phyloP scores from a whole-genome alignment of 2,329 filamentous ascomycete genomes.

The Tolypocladium endophyticum region DNA sequence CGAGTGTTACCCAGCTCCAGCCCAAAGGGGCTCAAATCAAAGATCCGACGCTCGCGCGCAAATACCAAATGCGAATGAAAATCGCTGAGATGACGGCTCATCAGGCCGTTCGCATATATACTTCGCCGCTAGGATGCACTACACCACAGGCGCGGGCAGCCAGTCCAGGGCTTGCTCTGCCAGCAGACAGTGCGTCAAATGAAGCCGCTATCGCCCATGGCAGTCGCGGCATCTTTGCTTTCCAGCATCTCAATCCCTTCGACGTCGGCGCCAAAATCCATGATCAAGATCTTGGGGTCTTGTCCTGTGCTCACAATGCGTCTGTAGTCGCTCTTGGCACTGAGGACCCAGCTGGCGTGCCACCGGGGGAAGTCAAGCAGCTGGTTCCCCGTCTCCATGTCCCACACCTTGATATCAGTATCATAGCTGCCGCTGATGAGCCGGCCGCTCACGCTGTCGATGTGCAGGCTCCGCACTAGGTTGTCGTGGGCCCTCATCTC shows the following conservation, averaged over 20 bases:
- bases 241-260: slow-evolving; percentile 49
- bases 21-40: background rate
- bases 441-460: slow-evolving; percentile 77
- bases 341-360: slow-evolving; percentile 94
- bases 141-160: background rate
- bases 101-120: background rate
- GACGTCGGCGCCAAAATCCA: slow-evolving; percentile 72
- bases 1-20: background rate
- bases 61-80: background rate
- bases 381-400: slow-evolving; percentile 68
- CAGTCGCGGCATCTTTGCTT: slow-evolving; percentile 18
- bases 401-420: slow-evolving; percentile 88
- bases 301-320: slow-evolving; percentile 92
- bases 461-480: slow-evolving; percentile 80
- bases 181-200: slow-evolving; percentile 9
- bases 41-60: background rate
- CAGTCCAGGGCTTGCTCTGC: background rate
- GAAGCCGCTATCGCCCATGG: slow-evolving; percentile 10
- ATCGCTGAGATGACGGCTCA: background rate
- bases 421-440: slow-evolving; percentile 92
- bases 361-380: slow-evolving; percentile 84
- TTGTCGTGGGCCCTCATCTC: slow-evolving; percentile 75
- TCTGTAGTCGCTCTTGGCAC: slow-evolving; percentile 90
- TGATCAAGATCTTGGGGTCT: slow-evolving; percentile 81
- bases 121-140: background rate